Percentiles rank a stretch among this genome's conserved stretches.
Evolutionary conservation across 192 early-diverging fungal species (phyloP).

Genomic region (Mortierella claussenii): DNA sequence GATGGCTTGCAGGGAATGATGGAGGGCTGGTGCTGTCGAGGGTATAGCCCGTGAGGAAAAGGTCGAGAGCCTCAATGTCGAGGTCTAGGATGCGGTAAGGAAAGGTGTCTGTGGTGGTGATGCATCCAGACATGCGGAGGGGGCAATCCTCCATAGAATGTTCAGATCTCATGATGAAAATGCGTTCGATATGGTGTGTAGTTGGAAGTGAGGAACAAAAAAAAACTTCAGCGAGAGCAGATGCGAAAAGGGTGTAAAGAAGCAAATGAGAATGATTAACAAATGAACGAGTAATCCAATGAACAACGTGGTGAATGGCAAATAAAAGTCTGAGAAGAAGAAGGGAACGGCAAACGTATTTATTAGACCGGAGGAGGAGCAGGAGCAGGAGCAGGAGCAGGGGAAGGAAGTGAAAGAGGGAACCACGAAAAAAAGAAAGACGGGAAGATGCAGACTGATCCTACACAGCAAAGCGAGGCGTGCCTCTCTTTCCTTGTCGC

Average conservation of each 20-base stretch:
- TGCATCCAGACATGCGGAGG: constrained; percentile 28
- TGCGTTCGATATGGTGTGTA: not conserved
- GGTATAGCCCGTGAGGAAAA: constrained; percentile 16
- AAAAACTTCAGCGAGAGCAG: not conserved
- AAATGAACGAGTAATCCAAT: no score
- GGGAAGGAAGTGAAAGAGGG: not conserved
- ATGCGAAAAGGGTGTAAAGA: not conserved
- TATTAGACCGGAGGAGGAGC: not conserved
- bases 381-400: not conserved
- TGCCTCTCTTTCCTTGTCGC: no score
- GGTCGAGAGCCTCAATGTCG: constrained; percentile 27
- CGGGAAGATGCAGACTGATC: no score
- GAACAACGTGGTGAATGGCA: no score
- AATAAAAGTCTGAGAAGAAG: no score
- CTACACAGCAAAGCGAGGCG: no score
- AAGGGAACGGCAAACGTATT: not conserved
- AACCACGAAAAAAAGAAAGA: not conserved
- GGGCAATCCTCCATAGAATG: constrained; percentile 36
- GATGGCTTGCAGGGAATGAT: not conserved
- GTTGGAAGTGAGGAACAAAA: not conserved
- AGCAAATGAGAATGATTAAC: not conserved
- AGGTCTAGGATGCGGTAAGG: constrained; percentile 29
- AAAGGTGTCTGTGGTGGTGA: constrained; percentile 33
- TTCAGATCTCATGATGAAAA: not conserved
- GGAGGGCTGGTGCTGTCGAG: not conserved